Evolutionary conservation across 2,329 filamentous ascomycete species (phyloP).

Genomic region (Colletotrichum noveboracense): DNA sequence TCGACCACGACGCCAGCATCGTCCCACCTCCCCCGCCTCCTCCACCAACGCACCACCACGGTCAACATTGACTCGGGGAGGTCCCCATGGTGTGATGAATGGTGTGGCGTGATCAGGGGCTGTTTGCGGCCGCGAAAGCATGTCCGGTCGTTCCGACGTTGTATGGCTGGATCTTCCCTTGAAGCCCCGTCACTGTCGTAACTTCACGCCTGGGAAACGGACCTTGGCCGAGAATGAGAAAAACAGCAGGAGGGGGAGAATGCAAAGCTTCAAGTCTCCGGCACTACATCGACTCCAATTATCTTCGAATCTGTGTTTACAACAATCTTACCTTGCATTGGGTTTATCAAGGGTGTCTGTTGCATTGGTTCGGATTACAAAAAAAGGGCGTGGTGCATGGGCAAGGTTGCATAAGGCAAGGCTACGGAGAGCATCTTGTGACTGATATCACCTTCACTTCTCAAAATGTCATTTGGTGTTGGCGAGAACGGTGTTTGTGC

Average conservation of each 20-base stretch:
- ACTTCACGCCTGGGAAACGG: background rate
- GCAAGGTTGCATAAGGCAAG: background rate
- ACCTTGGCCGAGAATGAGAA: background rate
- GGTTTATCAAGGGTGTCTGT: background rate
- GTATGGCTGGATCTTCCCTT: background rate
- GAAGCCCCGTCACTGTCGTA: background rate
- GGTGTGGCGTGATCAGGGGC: background rate
- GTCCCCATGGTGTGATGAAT: background rate
- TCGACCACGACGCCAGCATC: slow-evolving; percentile 9
- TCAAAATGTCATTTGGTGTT: background rate
- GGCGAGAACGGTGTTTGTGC: background rate
- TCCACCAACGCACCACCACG: background rate
- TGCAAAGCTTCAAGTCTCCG: background rate
- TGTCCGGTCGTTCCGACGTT: background rate
- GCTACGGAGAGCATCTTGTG: background rate
- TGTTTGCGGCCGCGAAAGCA: background rate
- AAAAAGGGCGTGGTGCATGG: background rate
- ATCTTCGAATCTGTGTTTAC: background rate
- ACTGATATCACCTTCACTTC: background rate
- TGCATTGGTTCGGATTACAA: background rate
- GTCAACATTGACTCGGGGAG: background rate
- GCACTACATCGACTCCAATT: background rate
- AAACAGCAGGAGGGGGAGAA: background rate
- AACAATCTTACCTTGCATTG: background rate
- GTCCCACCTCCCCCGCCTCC: slow-evolving; percentile 5